Evolutionary conservation across 139 green algal genomes (phyloP), one percentile per base, ranked within the genome.

Genomic region (Chlamydomonas sphaeroides): DNA sequence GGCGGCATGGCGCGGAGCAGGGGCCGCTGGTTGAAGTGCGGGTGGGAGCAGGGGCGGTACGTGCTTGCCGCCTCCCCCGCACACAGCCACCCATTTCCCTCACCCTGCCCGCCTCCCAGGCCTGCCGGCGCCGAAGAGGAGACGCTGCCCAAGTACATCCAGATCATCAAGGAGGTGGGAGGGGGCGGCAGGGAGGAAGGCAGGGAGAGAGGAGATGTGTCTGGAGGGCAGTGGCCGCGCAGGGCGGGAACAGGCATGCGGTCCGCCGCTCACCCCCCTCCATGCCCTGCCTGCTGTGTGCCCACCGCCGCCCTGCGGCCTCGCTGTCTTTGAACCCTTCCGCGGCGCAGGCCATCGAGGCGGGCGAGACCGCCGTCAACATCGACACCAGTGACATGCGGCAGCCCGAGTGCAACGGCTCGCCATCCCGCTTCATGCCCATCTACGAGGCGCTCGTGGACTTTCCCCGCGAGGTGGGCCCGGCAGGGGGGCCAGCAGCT

Each of bases 361-460:
- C 74, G 17, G 74, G 74, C 25, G 74, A 80, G 74, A 48, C 59
- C 15, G 70, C 74, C 20, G 42, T 80, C 59, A 97, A 97, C 88
- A 59, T 99, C 33, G 96, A 99, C 89, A 95, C 93, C 38, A 51
- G 49, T 17, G 88, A 99, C 90, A 73, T 99, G 48, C 75, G 88
- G 20, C 41, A 59, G 10, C 14, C 48, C 5, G n/a, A n/a, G n/a
- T n/a, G n/a, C n/a, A n/a, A n/a, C n/a, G n/a, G n/a, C n/a, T n/a
- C n/a, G n/a, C n/a, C n/a, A n/a, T n/a, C n/a, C n/a, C n/a, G n/a
- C n/a, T n/a, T n/a, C n/a, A n/a, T n/a, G n/a, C n/a, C n/a, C n/a
- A n/a, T 78, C 38, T 78, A 77, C 66, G 65, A 83, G 30, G 86
- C 93, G 70, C 89, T 98, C n/a, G 76, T 98, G 2, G 79, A 80